Base-by-base conservation (phyloP, 2,329 filamentous ascomycete genomes). In the Fusarium pilosicola region DNA sequence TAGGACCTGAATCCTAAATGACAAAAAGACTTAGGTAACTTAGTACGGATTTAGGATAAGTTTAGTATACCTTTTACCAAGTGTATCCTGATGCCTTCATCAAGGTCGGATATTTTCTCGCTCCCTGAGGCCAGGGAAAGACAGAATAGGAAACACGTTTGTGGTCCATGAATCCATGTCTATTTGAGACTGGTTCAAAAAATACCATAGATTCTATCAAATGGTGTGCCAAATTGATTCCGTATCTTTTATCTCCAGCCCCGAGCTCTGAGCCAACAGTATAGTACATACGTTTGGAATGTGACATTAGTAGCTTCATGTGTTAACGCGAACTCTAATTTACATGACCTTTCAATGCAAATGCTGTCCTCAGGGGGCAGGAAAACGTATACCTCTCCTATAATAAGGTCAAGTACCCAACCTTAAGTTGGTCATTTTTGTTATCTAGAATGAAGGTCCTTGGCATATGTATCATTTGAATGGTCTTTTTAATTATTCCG, bases 401-500 rank as follows among this genome's bases (percentile, higher is more conserved):
- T 20, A 6, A 24, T n/a, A 11, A 42, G 10, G 41, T 17, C 6
- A 30, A n/a, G 26, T 30, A 48, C 18, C 18, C 5, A 7, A 28
- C 20, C 17, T 18, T 7, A 1, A 51, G n/a, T 4, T 34, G 7
- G n/a, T 15, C 17, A 34, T 36, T 34, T 26, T 14, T 24, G 5
- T 24, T 6, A 24, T 20, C 24, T 34, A 20, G 6, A 9, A 36
- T 12, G 6, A 36, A 34, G 9, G 17, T 6, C 32, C 9, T 17
- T 36, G 5, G 2, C 32, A 28, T 14, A n/a, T 61, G 46, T 61
- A 65, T 52, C 41, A 48, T 56, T 48, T 36, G 41, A 45, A 30
- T 45, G 45, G 44, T 39, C 24, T 71, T 71, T 59, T 46, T 46
- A 46, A 60, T 49, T 63, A 49, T 62, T 46, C 54, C 52, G 26